These are phyloP conservation scores for Clavispora asparagi DNA, from an alignment of 805 yeast genomes.

Conservation along the genomic window DNA sequence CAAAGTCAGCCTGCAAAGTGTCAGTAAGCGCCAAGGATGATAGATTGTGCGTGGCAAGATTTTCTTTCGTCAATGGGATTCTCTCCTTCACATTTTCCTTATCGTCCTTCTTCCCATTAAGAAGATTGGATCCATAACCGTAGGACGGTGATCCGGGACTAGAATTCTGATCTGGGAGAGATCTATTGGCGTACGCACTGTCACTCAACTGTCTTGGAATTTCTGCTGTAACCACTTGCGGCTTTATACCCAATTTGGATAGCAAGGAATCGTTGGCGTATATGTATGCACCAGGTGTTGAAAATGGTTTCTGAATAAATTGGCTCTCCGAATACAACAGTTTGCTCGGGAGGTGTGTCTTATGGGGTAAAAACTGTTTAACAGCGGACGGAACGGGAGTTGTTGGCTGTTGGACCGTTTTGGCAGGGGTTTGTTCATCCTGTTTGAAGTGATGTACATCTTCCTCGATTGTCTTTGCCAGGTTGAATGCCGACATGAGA, in stretches of 20 bases:
- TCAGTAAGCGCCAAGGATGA: constrained; percentile 7
- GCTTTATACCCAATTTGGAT: constrained; percentile 35
- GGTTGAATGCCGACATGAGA: constrained; percentile 60
- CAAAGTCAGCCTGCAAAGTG: constrained; percentile 7
- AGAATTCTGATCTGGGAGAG: background rate
- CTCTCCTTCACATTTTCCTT: constrained; percentile 3
- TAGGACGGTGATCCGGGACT: background rate
- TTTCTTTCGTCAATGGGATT: constrained; percentile 13
- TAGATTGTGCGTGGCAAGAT: constrained; percentile 14
- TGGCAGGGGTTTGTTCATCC: constrained; percentile 3
- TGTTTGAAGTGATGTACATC: constrained; percentile 24
- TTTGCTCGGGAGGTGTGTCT: constrained; percentile 25
- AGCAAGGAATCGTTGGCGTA: constrained; percentile 31
- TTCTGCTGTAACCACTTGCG: constrained; percentile 35
- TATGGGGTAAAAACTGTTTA: constrained; percentile 18
- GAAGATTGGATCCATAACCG: background rate
- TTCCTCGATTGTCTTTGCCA: constrained; percentile 53
- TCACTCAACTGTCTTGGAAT: constrained; percentile 14
- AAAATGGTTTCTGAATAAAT: constrained; percentile 15
- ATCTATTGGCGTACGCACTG: background rate
- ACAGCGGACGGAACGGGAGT: background rate
- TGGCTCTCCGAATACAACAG: constrained; percentile 32
- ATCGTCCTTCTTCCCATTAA: constrained; percentile 6
- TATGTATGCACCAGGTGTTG: constrained; percentile 25
- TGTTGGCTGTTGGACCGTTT: background rate